Evolutionary conservation across 1,284 basidiomycete genomes (phyloP).

Genomic region (Cerioporus squamosus): DNA sequence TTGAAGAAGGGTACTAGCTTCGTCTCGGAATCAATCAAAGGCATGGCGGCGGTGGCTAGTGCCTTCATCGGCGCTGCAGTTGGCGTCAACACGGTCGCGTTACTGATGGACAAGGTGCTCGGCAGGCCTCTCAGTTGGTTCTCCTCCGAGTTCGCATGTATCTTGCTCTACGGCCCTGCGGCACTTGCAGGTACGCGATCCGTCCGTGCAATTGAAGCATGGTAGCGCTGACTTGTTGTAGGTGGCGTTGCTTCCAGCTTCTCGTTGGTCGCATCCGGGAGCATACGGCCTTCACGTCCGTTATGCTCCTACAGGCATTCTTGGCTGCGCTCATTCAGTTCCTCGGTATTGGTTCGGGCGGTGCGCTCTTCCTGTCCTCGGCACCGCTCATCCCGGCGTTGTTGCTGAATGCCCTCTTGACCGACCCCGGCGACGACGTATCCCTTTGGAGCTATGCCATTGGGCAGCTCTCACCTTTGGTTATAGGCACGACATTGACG

Average conservation of each 20-base stretch:
- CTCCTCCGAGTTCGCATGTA: slow-evolving; percentile 69
- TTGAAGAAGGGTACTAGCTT: slow-evolving; percentile 41
- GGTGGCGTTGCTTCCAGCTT: slow-evolving; percentile 63
- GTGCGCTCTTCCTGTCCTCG: slow-evolving; percentile 64
- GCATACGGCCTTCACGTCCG: slow-evolving; percentile 61
- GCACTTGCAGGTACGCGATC: slow-evolving; percentile 60
- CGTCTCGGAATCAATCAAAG: slow-evolving; percentile 45
- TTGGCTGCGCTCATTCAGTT: slow-evolving; percentile 61
- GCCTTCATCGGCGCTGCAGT: slow-evolving; percentile 64
- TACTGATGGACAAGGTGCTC: slow-evolving; percentile 69
- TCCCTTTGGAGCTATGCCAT: slow-evolving; percentile 71
- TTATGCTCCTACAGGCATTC: slow-evolving; percentile 63
- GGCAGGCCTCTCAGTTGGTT: slow-evolving; percentile 83
- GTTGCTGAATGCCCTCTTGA: slow-evolving; percentile 53
- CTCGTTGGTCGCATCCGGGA: slow-evolving; percentile 60
- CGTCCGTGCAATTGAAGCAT: neutral
- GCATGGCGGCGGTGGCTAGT: slow-evolving; percentile 46
- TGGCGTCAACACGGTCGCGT: slow-evolving; percentile 74
- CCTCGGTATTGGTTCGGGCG: slow-evolving; percentile 70
- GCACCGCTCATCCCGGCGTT: slow-evolving; percentile 57
- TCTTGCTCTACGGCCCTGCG: slow-evolving; percentile 82
- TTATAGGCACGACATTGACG: slow-evolving; percentile 73
- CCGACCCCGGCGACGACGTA: slow-evolving; percentile 37
- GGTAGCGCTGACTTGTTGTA: slow-evolving; percentile 25
- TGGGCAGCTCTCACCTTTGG: slow-evolving; percentile 64